Percentiles rank a stretch among this genome's conserved stretches.
phyloP scores from a whole-genome alignment of 2,329 filamentous ascomycete species.

The Simplicillium aogashimaense region DNA sequence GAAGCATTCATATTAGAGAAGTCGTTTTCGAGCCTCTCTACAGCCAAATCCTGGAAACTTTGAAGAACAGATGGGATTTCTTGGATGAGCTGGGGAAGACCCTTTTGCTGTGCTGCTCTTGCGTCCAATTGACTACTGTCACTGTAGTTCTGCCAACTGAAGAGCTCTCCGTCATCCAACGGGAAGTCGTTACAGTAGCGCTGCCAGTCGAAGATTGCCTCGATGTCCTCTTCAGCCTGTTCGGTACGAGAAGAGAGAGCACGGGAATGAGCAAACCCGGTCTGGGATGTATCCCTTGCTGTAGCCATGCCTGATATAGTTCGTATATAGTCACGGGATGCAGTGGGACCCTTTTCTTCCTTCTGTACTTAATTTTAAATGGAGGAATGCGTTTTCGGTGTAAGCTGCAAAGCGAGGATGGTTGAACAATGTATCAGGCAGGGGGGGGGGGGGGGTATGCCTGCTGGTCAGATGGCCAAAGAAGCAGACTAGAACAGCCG shows the following conservation, averaged over 20 bases:
- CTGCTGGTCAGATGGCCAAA: no score
- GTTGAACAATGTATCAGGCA: no score
- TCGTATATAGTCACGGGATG: background rate
- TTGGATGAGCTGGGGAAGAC: background rate
- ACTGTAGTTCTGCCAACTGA: background rate
- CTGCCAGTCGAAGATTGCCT: background rate
- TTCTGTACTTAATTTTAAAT: background rate
- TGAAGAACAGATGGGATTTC: conserved; percentile 23
- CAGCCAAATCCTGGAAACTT: conserved; percentile 15
- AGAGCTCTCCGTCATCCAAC: no score
- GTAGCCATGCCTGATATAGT: conserved; percentile 1
- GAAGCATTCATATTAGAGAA: conserved; percentile 23
- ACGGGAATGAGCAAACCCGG: background rate
- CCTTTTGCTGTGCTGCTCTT: no score
- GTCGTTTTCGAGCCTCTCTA: conserved; percentile 19
- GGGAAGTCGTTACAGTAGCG: background rate
- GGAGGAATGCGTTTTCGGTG: no score
- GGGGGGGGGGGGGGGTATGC: no score
- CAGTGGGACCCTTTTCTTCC: background rate
- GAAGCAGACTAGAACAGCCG: no score
- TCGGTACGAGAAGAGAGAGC: background rate
- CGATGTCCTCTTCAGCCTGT: background rate
- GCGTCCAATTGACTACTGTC: background rate
- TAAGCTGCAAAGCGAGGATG: no score
- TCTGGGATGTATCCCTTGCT: conserved; percentile 3